A percentile compares a stretch with the other conserved stretches of the same genome.
These are phyloP conservation scores for Besnoitia besnoiti DNA, from an alignment of 169 alveolate genomes.

Conservation along the genomic window DNA sequence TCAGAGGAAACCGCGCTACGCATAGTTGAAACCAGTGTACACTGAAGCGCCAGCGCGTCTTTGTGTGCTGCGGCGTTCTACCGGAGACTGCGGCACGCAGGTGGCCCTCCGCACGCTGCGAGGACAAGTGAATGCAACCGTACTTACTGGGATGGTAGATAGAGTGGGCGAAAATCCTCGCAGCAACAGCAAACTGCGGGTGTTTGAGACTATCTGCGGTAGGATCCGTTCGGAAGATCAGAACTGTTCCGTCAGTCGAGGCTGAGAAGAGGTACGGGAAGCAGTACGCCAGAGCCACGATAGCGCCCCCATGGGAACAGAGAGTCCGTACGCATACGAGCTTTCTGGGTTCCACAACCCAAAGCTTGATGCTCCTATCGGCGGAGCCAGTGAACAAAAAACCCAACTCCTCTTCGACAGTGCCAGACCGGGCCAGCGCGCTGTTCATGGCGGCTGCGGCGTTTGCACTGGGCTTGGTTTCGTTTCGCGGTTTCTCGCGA, in stretches of 20 bases:
- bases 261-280: constrained; percentile 60
- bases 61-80: too few species aligned
- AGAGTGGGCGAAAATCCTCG: neutral
- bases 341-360: constrained; percentile 31
- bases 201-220: neutral
- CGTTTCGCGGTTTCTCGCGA: neutral
- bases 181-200: constrained; percentile 21
- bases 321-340: constrained; percentile 54
- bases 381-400: constrained; percentile 64
- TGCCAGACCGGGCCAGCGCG: neutral
- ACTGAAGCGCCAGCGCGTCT: too few species aligned
- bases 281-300: constrained; percentile 55
- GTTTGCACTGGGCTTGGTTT: neutral
- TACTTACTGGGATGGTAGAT: constrained; percentile 27
- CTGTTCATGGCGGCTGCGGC: neutral
- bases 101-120: too few species aligned
- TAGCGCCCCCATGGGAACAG: constrained; percentile 67
- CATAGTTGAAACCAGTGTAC: too few species aligned
- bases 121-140: too few species aligned
- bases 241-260: constrained; percentile 58
- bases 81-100: too few species aligned
- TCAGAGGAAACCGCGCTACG: too few species aligned
- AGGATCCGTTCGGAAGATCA: constrained; percentile 39
- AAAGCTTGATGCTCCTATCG: constrained; percentile 49
- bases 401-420: neutral